phyloP scores from a whole-genome alignment of 768 basidiomycete species.

The Pleurotus giganteus region DNA sequence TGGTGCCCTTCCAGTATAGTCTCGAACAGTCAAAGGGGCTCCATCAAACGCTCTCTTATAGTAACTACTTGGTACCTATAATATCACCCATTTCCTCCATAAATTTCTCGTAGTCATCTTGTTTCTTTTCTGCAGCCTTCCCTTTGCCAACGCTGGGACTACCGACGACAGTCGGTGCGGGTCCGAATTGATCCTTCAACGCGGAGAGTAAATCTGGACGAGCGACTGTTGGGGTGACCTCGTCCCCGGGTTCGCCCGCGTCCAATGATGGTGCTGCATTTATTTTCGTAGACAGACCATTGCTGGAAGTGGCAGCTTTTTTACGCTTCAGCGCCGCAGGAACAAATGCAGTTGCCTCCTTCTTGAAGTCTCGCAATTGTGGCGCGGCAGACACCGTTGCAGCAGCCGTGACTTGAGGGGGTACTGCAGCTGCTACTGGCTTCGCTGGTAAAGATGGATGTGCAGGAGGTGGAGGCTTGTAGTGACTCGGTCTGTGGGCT shows the following conservation, averaged over 20 bases:
- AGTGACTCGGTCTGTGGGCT: constrained; percentile 50
- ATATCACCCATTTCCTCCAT: constrained; percentile 76
- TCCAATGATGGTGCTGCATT: constrained; percentile 65
- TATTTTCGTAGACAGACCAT: constrained; percentile 36
- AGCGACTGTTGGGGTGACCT: constrained; percentile 30
- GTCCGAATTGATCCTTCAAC: constrained; percentile 59
- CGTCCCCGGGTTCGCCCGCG: constrained; percentile 28
- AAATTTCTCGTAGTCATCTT: constrained; percentile 76
- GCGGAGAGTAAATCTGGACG: constrained; percentile 68
- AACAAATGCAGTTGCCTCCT: constrained; percentile 91
- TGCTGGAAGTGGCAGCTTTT: constrained; percentile 33
- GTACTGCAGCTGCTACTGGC: constrained; percentile 23
- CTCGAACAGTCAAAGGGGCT: no score
- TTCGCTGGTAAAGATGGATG: constrained; percentile 46
- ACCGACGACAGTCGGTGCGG: constrained; percentile 21
- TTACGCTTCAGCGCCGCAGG: constrained; percentile 82
- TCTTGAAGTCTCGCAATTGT: constrained; percentile 88
- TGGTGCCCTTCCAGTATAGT: no score
- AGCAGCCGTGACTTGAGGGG: constrained; percentile 31
- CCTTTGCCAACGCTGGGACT: constrained; percentile 20
- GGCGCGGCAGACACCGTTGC: constrained; percentile 85
- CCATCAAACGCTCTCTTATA: no score
- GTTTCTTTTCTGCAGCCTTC: constrained; percentile 35
- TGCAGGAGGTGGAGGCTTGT: constrained; percentile 28
- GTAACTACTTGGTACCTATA: constrained; percentile 34